A percentile compares a stretch with the other conserved stretches of the same genome.
phyloP scores from a whole-genome alignment of 345 rosid genomes.

The Streptanthus diversifolius region DNA sequence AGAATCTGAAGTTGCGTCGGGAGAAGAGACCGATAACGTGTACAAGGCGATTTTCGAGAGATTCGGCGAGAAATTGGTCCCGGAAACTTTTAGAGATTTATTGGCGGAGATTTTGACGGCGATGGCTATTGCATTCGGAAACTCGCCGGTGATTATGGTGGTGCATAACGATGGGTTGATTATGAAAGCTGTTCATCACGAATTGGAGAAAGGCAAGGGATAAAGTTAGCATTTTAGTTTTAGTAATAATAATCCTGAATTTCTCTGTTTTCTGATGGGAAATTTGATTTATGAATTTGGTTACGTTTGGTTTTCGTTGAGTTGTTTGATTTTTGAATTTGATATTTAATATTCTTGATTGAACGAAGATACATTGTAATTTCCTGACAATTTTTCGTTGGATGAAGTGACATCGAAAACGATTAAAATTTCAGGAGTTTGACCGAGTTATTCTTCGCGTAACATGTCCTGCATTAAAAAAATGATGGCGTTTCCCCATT shows the following conservation, averaged over 20 bases:
- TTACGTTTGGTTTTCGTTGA: background rate
- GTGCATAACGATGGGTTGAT: conserved; percentile 47
- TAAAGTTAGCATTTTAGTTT: background rate
- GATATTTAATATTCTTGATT: background rate
- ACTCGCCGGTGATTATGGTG: conserved; percentile 41
- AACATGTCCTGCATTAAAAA: too few relatives aligned
- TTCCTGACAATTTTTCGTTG: background rate
- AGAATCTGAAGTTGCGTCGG: conserved; percentile 25
- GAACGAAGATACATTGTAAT: background rate
- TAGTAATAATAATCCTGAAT: background rate
- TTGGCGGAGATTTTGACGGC: conserved; percentile 50
- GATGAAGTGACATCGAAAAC: too few relatives aligned
- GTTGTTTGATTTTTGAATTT: background rate
- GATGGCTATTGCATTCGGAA: conserved; percentile 50
- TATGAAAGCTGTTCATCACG: conserved; percentile 53
- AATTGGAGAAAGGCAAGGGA: conserved; percentile 19
- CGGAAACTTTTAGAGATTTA: conserved; percentile 26
- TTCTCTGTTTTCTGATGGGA: background rate
- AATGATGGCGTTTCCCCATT: too few relatives aligned
- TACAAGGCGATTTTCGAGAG: conserved; percentile 41
- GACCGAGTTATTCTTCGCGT: too few relatives aligned
- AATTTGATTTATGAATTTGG: background rate
- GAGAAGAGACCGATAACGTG: conserved; percentile 18
- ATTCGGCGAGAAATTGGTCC: conserved; percentile 40
- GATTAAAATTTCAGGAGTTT: too few relatives aligned